Percentiles rank a stretch among this genome's conserved stretches.
These are phyloP conservation scores for Cetraspora pellucida DNA, from an alignment of 192 early-diverging fungal genomes.

Conservation along the genomic window DNA sequence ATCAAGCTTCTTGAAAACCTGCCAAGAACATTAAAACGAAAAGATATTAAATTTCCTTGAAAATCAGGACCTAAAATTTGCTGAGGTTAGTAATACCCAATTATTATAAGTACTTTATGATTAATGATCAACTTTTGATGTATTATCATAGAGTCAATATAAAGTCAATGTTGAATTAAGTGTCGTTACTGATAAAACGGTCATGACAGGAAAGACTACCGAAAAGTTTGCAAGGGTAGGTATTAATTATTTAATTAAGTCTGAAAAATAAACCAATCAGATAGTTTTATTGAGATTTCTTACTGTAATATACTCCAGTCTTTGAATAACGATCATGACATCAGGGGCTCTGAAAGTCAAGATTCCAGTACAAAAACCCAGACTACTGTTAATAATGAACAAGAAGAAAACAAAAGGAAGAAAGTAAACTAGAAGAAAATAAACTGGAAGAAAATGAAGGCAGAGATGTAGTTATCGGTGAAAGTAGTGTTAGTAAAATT, in stretches of 20 bases:
- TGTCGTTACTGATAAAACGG: conserved; percentile 31
- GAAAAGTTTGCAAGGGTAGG: conserved; percentile 28
- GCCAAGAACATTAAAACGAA: conserved; percentile 29
- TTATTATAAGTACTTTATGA: conserved; percentile 20
- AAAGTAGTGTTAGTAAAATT: conserved; percentile 33
- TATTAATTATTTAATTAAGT: conserved; percentile 28
- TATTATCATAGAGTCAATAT: conserved; percentile 33
- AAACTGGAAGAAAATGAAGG: conserved; percentile 9
- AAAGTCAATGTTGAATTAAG: conserved; percentile 34
- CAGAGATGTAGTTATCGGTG: background rate
- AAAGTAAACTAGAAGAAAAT: background rate
- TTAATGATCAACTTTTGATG: conserved; percentile 10
- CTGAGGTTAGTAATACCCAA: conserved; percentile 27
- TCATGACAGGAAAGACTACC: conserved; percentile 15
- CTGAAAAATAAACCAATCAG: conserved; percentile 26
- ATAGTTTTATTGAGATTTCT: conserved; percentile 28
- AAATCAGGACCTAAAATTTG: conserved; percentile 29
- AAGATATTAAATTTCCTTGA: conserved; percentile 33
- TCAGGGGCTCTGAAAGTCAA: conserved; percentile 18
- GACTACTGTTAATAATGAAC: conserved; percentile 16
- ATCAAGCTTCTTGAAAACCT: conserved; percentile 36
- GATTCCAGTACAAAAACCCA: conserved; percentile 17
- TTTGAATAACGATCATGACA: conserved; percentile 25
- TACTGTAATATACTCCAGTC: conserved; percentile 32
- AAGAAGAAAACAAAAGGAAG: conserved; percentile 12